phyloP scores from a whole-genome alignment of 2,329 filamentous ascomycete species.

The Diplodia scrobiculata region DNA sequence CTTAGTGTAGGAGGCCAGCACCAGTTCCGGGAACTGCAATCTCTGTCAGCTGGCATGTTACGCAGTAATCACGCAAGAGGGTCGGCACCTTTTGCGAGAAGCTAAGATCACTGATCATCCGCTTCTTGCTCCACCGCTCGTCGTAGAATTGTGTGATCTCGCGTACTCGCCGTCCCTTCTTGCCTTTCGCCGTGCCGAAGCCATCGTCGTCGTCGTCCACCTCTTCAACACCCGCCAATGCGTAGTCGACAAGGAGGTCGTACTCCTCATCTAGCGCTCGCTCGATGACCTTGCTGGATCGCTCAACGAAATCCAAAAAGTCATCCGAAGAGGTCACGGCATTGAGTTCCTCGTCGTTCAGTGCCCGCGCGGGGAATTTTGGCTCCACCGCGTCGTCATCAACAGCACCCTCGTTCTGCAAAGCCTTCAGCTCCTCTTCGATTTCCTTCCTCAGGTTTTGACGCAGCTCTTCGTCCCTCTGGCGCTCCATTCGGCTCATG shows the following conservation, averaged over 20 bases:
- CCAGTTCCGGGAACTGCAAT: conserved; percentile 75
- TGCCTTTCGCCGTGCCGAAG: conserved; percentile 68
- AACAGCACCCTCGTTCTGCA: conserved; percentile 53
- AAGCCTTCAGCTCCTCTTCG: conserved; percentile 80
- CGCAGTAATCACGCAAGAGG: not conserved
- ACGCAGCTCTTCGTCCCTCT: conserved; percentile 85
- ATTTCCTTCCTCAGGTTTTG: conserved; percentile 84
- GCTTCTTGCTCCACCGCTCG: conserved; percentile 93
- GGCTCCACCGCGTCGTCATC: conserved; percentile 47
- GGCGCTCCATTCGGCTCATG: conserved; percentile 74
- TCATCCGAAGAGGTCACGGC: conserved; percentile 91
- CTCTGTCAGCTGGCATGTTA: conserved; percentile 32
- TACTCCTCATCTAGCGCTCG: conserved; percentile 87
- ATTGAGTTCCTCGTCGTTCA: conserved; percentile 81
- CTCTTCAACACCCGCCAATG: conserved; percentile 70
- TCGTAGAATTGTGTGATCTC: conserved; percentile 94
- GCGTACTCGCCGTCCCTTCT: conserved; percentile 73
- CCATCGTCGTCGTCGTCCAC: conserved; percentile 81
- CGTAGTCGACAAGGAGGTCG: conserved; percentile 93
- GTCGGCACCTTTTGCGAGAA: conserved; percentile 78
- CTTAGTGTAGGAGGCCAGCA: conserved; percentile 95
- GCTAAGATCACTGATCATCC: conserved; percentile 92
- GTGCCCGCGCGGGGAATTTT: conserved; percentile 72
- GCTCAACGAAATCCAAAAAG: conserved; percentile 91
- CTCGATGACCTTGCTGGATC: conserved; percentile 96